Evolutionary conservation across 2,329 filamentous ascomycete genomes (phyloP), one percentile per base, ranked within the genome.

Genomic region (Penicillium oxalicum): DNA sequence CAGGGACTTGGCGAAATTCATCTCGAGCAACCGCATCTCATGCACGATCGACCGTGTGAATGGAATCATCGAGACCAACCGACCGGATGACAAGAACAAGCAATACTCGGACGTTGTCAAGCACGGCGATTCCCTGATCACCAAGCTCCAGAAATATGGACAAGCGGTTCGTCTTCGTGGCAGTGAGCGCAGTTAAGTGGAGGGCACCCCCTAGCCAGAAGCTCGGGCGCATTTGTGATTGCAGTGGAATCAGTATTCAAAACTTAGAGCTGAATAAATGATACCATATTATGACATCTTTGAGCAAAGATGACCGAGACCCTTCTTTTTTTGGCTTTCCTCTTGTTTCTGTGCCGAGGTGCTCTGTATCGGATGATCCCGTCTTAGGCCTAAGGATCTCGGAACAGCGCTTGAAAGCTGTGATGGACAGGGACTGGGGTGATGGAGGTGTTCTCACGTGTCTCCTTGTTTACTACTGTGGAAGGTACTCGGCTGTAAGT

Each of bases 41-140:
- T 97, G 93, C 78, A 97, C 91, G 25, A 97, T 98, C 61, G 93
- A 98, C 73, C 88, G 93, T 47, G 93, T 98, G 56, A 88, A 91
- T 51, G 93, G 91, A 58, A 87, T 97, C 60, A 97, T 98, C 63
- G 93, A 97, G 79, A 98, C 93, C 39, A 96, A 96, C 75, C 82
- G 93, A 47, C 91, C 91, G 7, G 93, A 97, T 68, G 91, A 95
- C 76, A 98, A 98, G 84, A 97, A 97, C 79, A 96, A 95, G 80
- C 93, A 98, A 75, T 98, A 98, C 73, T 87, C 91, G 62, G 93
- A 98, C 62, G 90, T 97, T 34, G 90, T 98, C 53, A 93, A 93
- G 75, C 93, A 97, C 69, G 93, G 93, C 29, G 93, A 98, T 71
- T 88, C 95, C 72, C 79, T 98, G 55, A 97, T 98, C 69, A 98